Evolutionary conservation across 768 basidiomycete species (phyloP), one percentile per base, ranked within the genome.

Genomic region (Cubamyces lactineus): DNA sequence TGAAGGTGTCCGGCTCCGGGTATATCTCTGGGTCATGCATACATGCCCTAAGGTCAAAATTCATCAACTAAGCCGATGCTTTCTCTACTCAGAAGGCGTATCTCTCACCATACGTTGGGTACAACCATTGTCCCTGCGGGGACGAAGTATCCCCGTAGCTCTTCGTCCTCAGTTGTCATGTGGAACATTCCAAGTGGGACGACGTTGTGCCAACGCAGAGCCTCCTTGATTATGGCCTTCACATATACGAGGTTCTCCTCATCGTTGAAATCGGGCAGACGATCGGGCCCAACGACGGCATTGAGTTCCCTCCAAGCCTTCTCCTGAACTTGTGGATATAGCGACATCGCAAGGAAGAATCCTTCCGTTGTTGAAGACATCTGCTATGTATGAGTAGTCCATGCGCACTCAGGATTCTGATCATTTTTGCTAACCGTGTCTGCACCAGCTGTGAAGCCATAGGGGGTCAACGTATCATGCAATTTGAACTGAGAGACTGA

Each of bases 11-110:
- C 9, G 96, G 96, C 39, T 94, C 84, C 23, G 92, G 91, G 80
- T 92, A 99, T 41, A 94, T 84, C 41, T 80, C 78, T 24, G 89
- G 84, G 75, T 98, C 96, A 71, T 97, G 96, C 45, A 96, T 80
- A 6, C 96, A 94, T 71, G 59, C 52, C 63, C 62, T 62, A 24
- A n/a, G n/a, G n/a, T n/a, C n/a, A n/a, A n/a, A 13, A 12, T 12
- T 1, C n/a, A 11, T 11, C 5, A 34, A 34, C 34, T 1, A 39
- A 46, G 26, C n/a, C 6, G 23, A 23, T 23, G 23, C 26, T 17
- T 12, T 43, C 21, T 23, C 15, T 16, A 21, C 11, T 16, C n/a
- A 11, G 34, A 5, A 34, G 34, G 11, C 34, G 34, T 6, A 34
- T 7, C 28, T 11, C 57, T 8, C 54, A 71, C 71, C 71, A 72